Base-by-base conservation (phyloP, 345 rosid genomes). In the Brassica nigra region DNA sequence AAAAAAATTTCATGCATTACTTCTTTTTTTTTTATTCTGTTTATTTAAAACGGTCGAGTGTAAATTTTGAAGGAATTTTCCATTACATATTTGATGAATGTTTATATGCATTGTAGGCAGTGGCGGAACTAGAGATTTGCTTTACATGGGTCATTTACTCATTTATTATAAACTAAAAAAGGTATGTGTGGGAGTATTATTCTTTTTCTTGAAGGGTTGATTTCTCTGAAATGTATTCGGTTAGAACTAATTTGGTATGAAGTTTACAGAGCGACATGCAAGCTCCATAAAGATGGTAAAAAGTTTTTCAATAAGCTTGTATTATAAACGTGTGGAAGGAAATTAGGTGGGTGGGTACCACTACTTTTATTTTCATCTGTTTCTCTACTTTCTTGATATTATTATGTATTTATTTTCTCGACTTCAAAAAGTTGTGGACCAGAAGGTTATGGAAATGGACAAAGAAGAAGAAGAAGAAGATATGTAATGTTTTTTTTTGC, bases 321-420 rank as follows among this genome's bases (percentile, higher is more conserved):
- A 30, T 47, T 18, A 78, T 42, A 66, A 65, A 66, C 70, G 55
- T 47, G 70, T 37, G 55, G 55, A 47, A 47, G 55, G 55, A 47
- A 47, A 14, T 47, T 47, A 47, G 55, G 55, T 47, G 55, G 16
- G 55, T 47, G 55, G 55, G 55, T 14, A 47, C 55, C 55, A 11
- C 10, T 10, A 44, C 52, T 39, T 8, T 9, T 10, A 39, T 39
- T 39, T 31, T 31, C 33, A 74, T 18, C 52, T 7, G 10, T 44
- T 47, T 74, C 34, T 39, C 5, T 52, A 36, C 18, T 66, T 29
- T 29, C 5, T 5, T 62, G 9, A 3, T 23, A 27, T 9, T 30
- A 14, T 23, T 14, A 62, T 23, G 62, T 59, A 28, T 8, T 58
- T 8, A 11, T 31, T 34, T n/a, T 1, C 1, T 18, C 5, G 8